phyloP scores from a whole-genome alignment of 805 yeast species.

The Brettanomyces naardenensis region DNA sequence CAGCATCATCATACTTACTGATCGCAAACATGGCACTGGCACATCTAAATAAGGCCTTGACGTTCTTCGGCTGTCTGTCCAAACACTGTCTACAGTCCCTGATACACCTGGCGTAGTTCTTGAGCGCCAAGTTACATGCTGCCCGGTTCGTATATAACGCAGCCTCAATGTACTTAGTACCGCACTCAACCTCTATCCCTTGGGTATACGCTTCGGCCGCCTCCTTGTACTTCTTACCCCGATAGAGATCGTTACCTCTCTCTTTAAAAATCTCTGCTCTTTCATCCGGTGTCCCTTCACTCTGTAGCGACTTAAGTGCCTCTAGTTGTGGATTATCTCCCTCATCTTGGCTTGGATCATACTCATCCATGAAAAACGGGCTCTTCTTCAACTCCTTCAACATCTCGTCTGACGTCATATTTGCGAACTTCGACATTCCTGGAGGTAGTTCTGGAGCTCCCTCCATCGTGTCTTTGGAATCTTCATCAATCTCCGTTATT shows the following conservation, averaged over 20 bases:
- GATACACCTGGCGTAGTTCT: conserved; percentile 79
- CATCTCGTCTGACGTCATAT: conserved; percentile 68
- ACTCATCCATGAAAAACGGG: conserved; percentile 90
- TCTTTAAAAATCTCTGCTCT: conserved; percentile 81
- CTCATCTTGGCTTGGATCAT: conserved; percentile 68
- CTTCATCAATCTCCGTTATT: conserved; percentile 21
- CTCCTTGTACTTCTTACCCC: conserved; percentile 57
- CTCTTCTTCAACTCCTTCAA: conserved; percentile 69
- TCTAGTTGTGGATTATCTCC: conserved; percentile 72
- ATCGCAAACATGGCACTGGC: conserved; percentile 72
- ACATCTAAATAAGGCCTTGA: conserved; percentile 81
- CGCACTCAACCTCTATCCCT: conserved; percentile 68
- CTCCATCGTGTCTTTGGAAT: conserved; percentile 20
- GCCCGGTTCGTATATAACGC: conserved; percentile 78
- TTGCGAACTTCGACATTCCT: conserved; percentile 56
- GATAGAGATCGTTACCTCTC: conserved; percentile 88
- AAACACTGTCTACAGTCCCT: conserved; percentile 77
- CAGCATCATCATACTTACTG: conserved; percentile 65
- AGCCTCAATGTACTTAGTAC: conserved; percentile 43
- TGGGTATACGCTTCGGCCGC: conserved; percentile 77
- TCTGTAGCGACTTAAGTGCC: conserved; percentile 84
- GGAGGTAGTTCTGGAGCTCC: conserved; percentile 79
- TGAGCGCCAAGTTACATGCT: conserved; percentile 80
- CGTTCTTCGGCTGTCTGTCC: conserved; percentile 53
- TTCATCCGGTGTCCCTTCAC: conserved; percentile 94